Evolutionary conservation across 73 alveolate species (phyloP).

Genomic region (Paramecium caudatum): DNA sequence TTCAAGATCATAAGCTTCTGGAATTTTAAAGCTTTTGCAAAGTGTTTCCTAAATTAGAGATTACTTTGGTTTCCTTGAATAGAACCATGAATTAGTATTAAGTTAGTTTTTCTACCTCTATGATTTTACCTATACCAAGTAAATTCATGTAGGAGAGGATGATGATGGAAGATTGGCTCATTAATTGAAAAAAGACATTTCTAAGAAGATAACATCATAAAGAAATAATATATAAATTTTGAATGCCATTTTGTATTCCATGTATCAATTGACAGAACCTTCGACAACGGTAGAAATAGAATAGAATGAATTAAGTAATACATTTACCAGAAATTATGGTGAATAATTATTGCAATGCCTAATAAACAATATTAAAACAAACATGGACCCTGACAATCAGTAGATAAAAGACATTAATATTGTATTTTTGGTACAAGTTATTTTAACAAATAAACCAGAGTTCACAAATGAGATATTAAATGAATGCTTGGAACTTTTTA

Average conservation of each 20-base stretch:
- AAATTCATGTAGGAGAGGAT: neutral
- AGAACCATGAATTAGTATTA: conserved; percentile 46
- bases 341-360: neutral
- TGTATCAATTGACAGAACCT: conserved; percentile 8
- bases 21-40: neutral
- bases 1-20: conserved; percentile 31
- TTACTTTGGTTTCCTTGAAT: neutral
- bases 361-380: neutral
- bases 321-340: conserved; percentile 23
- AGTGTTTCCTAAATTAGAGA: neutral
- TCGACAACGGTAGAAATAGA: conserved; percentile 28
- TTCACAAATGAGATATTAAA: neutral
- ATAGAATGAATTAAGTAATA: neutral
- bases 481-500: neutral
- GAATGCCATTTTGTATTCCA: conserved; percentile 26
- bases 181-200: neutral
- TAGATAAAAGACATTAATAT: conserved; percentile 40
- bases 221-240: neutral
- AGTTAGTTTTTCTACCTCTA: conserved; percentile 38
- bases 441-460: neutral
- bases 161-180: conserved; percentile 60
- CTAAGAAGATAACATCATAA: neutral
- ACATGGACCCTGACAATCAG: neutral
- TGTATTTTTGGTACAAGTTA: neutral
- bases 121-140: conserved; percentile 7